Evolutionary conservation across 2,329 filamentous ascomycete genomes (phyloP).

Genomic region (Meredithiella fracta): DNA sequence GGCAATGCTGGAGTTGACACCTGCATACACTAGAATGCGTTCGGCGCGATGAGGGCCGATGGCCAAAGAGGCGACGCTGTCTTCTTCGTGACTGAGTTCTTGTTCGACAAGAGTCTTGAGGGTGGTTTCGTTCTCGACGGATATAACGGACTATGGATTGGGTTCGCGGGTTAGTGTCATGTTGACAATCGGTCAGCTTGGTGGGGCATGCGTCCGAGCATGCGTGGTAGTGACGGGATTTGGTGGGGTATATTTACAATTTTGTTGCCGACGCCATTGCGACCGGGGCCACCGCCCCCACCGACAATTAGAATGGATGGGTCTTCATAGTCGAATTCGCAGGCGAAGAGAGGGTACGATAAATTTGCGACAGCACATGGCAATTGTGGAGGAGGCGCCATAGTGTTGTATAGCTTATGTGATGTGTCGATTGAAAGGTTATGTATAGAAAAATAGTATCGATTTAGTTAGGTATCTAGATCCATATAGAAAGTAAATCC

Average conservation of each 20-base stretch:
- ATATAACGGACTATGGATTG: slow-evolving; percentile 46
- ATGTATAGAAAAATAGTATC: no score
- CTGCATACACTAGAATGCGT: slow-evolving; percentile 43
- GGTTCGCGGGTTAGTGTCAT: not conserved
- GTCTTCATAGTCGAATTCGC: slow-evolving; percentile 75
- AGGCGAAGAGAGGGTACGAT: slow-evolving; percentile 70
- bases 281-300: slow-evolving; percentile 71
- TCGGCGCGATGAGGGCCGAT: slow-evolving; percentile 45
- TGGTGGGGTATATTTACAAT: slow-evolving; percentile 41
- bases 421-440: no score
- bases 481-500: no score
- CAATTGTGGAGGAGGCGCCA: slow-evolving; percentile 25
- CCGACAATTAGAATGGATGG: slow-evolving; percentile 61
- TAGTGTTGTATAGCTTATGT: slow-evolving; percentile 14
- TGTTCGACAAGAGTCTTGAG: slow-evolving; percentile 53
- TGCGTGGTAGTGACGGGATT: not conserved
- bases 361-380: slow-evolving; percentile 47
- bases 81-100: slow-evolving; percentile 67
- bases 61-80: slow-evolving; percentile 72
- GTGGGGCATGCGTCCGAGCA: not conserved
- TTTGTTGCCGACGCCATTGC: slow-evolving; percentile 71
- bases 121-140: slow-evolving; percentile 48
- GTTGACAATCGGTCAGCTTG: not conserved
- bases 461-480: no score
- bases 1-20: slow-evolving; percentile 64